Evolutionary conservation across 345 rosid species (phyloP), one percentile per base, ranked within the genome.

Genomic region (Brassica juncea): DNA sequence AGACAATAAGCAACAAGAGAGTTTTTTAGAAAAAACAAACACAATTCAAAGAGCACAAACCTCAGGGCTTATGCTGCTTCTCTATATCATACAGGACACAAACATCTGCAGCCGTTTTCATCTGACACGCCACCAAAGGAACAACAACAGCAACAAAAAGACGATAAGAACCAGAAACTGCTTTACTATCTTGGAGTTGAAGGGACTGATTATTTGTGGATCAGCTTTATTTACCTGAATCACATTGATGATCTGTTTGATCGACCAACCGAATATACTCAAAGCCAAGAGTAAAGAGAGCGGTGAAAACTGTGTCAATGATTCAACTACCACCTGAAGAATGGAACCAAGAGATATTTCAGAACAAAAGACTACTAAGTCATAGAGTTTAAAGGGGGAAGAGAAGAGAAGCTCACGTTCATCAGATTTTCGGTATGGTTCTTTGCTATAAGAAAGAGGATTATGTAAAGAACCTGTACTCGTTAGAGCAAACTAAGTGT

Each of bases 91-190:
- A 84, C 73, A 89, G 86, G 72, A 94, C 97, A 68, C 97, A 91
- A 27, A 84, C 76, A 68, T 94, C 97, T n/a, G 98, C 97, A 5
- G 97, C 98, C 4, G 97, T 92, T 90, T 92, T 94, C 92, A 94
- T 83, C 98, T 94, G 92, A 68, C 59, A 73, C 44, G 0, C 23
- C 10, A 64, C 44, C 67, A 67, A 15, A 62, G 10, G 7, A 31
- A 77, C 7, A 62, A 15, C 25, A 66, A 30, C 15, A 47, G 59
- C 52, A 34, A 6, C 39, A 10, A 47, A 58, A n/a, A 35, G 2
- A 44, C 47, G 12, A 12, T 70, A 44, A 69, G 59, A 70, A 66
- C 70, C 37, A 73, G 28, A 44, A 61, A 15, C 7, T 19, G 77
- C 54, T 30, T 35, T 44, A 59, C 16, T n/a, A 55, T 60, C 1